Evolutionary conservation across 2,329 filamentous ascomycete species (phyloP).

Genomic region (Exophiala dermatitidis): DNA sequence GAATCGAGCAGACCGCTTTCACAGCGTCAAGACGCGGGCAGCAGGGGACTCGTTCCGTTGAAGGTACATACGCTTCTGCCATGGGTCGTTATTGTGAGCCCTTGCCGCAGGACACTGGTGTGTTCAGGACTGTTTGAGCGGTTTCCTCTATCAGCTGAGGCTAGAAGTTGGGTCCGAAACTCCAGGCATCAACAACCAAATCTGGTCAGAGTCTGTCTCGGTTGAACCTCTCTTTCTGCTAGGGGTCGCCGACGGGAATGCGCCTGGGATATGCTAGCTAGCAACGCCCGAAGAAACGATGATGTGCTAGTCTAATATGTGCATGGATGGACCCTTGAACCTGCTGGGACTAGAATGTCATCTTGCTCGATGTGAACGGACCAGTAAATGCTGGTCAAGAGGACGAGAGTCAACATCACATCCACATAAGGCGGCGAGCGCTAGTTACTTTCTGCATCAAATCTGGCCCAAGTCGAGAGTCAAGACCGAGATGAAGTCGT

Average conservation of each 20-base stretch:
- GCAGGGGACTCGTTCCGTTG: too few species aligned
- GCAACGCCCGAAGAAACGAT: background rate
- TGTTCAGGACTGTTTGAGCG: too few species aligned
- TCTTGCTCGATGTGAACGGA: background rate
- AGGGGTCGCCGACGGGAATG: too few species aligned
- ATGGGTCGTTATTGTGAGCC: too few species aligned
- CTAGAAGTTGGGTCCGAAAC: too few species aligned
- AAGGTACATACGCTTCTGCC: too few species aligned
- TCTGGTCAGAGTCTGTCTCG: too few species aligned
- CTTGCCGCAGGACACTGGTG: too few species aligned
- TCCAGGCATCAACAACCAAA: too few species aligned
- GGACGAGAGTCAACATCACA: conserved; percentile 5
- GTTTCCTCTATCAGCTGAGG: too few species aligned
- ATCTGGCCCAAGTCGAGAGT: conserved; percentile 15
- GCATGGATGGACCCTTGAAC: background rate
- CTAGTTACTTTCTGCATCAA: conserved; percentile 9
- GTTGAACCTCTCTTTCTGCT: too few species aligned
- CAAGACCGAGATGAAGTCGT: conserved; percentile 9
- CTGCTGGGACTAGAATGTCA: background rate
- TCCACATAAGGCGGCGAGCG: conserved; percentile 6
- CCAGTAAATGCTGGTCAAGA: conserved; percentile 7
- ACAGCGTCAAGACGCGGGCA: background rate
- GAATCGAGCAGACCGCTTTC: background rate
- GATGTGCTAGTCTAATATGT: background rate
- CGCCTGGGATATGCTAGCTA: too few species aligned